Base-by-base conservation (phyloP, 2,329 filamentous ascomycete genomes). In the Fusarium sp. region DNA sequence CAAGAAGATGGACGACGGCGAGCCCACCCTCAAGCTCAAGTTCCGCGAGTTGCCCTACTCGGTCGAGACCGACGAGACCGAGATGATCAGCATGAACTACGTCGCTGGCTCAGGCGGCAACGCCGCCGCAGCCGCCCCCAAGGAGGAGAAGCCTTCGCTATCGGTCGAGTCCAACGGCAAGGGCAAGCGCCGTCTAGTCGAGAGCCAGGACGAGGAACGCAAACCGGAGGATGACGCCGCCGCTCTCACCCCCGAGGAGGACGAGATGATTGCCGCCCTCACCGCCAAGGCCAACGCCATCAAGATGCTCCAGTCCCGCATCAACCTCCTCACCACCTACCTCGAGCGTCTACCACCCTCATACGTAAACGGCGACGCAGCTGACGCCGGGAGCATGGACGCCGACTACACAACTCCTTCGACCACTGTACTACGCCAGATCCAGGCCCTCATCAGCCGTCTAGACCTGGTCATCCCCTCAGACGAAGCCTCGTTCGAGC, bases 21-120 rank as follows among this genome's bases (percentile, higher is more conserved):
- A 90, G 36, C 81, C 86, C 1, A 82, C 85, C 3, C 81, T 91
- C 27, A 90, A 88, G 60, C 88, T 97, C 69, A 93, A 90, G 78
- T 98, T 98, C 83, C 90, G 92, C 69, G 93, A 97, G 80, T 84
- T 98, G 11, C 91, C 93, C 2, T 98, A 97, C 82, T 93, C 93
- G 0, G 92, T 98, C 2, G 97, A 98, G 84, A 98, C 95, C 0
- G 95, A 94, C 11, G 95, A 98, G 82, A 95, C 95, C 1, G 97
- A 99, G 83, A 98, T 98, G 95, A 98, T 99, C 75, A 94, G 94
- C 76, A 94, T 99, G 79, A 95, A 98, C 82, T 97, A 95, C 75
- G 93, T 99, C 22, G 95, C 96, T 1, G 92, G 92, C 62, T 94
- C 94, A 42, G 94, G 93, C 56, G 94, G 94, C 57, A 96, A 94